These are phyloP conservation scores for Tritrichomonas foetus DNA, from an alignment of 208 protist genomes.

Conservation along the genomic window DNA sequence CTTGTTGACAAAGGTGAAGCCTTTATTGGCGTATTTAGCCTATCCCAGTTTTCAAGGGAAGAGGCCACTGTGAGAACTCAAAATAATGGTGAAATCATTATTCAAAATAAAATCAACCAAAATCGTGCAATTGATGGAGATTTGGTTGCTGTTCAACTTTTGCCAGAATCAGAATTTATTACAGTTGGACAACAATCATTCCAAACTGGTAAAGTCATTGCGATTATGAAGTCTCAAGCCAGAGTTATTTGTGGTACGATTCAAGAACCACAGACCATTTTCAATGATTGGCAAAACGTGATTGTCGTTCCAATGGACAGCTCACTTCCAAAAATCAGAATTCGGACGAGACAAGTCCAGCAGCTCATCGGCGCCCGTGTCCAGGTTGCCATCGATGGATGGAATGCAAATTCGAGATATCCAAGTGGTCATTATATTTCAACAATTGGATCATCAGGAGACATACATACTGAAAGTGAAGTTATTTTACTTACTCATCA, in stretches of 20 bases:
- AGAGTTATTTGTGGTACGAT: neutral
- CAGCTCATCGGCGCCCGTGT: constrained; percentile 47
- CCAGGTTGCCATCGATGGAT: constrained; percentile 52
- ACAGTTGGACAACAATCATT: neutral
- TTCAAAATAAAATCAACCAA: neutral
- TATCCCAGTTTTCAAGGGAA: neutral
- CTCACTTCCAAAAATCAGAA: constrained; percentile 38
- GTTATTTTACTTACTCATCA: constrained; percentile 62
- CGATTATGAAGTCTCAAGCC: neutral
- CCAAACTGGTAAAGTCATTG: constrained; percentile 23
- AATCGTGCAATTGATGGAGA: constrained; percentile 49
- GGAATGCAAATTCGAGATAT: constrained; percentile 47
- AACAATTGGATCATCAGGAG: constrained; percentile 54
- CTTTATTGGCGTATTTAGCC: neutral
- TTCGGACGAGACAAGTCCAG: constrained; percentile 43
- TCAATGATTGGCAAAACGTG: constrained; percentile 34
- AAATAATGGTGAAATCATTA: constrained; percentile 8
- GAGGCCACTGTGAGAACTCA: neutral
- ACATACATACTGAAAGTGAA: constrained; percentile 65
- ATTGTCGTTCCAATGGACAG: constrained; percentile 32
- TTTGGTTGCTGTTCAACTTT: constrained; percentile 32
- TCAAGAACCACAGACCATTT: neutral
- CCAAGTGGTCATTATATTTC: constrained; percentile 55
- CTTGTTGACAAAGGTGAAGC: neutral
- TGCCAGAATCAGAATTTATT: neutral